Conservation (phyloP, 2,329 filamentous ascomycete genomes). For the Calonectria naviculata region DNA sequence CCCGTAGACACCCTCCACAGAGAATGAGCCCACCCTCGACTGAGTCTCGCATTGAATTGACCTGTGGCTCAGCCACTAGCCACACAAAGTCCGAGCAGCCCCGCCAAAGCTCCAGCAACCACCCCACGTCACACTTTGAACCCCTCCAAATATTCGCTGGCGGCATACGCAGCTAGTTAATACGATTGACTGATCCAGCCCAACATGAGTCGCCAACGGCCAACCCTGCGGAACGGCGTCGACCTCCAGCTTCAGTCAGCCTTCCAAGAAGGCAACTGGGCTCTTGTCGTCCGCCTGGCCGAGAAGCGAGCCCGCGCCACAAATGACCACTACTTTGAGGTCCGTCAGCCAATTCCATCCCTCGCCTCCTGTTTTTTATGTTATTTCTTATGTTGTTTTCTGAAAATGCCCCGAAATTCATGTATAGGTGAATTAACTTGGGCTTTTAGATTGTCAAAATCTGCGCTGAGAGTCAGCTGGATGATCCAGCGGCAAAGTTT, state of each 20-base stretch:
- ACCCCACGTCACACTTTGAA: slow-evolving; percentile 20
- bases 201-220: slow-evolving; percentile 47
- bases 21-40: background rate
- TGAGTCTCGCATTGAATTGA: background rate
- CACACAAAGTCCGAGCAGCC: slow-evolving; percentile 14
- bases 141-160: slow-evolving; percentile 25
- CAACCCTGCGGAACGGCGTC: slow-evolving; percentile 59
- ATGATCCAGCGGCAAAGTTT: slow-evolving; percentile 59
- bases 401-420: background rate
- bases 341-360: slow-evolving; percentile 41
- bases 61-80: slow-evolving; percentile 21
- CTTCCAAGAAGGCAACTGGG: slow-evolving; percentile 66
- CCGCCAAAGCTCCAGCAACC: slow-evolving; percentile 12
- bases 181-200: slow-evolving; percentile 22
- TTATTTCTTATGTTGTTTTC: background rate
- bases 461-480: slow-evolving; percentile 63
- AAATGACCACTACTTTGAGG: slow-evolving; percentile 68
- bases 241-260: slow-evolving; percentile 66
- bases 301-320: slow-evolving; percentile 60
- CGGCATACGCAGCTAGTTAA: slow-evolving; percentile 17
- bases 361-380: background rate
- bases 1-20: background rate
- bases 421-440: slow-evolving; percentile 13
- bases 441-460: slow-evolving; percentile 56
- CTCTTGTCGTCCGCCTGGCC: slow-evolving; percentile 61